Evolutionary conservation across 2,329 filamentous ascomycete genomes (phyloP).

Genomic region (Fusarium haematococcum): DNA sequence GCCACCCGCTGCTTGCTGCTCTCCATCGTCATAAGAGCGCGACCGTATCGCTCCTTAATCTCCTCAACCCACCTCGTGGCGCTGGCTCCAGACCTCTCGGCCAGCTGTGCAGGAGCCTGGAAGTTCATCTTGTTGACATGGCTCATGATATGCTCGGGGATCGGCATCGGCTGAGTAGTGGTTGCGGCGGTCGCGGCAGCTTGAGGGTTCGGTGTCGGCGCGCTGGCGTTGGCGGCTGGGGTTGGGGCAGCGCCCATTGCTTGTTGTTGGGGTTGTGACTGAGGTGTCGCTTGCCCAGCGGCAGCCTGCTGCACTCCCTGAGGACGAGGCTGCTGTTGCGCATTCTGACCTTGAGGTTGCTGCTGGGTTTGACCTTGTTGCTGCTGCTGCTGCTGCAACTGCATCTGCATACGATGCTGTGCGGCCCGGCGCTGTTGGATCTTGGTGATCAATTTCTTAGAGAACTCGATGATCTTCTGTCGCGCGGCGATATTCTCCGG

Average conservation of each 20-base stretch:
- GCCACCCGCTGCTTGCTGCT: conserved; percentile 54
- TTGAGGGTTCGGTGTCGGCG: conserved; percentile 38
- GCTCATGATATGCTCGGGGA: conserved; percentile 59
- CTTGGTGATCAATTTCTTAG: conserved; percentile 66
- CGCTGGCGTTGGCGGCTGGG: conserved; percentile 20
- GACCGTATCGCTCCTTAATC: conserved; percentile 59
- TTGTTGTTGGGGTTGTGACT: conserved; percentile 35
- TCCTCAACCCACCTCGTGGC: conserved; percentile 62
- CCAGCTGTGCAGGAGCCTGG: conserved; percentile 55
- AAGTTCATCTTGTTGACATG: conserved; percentile 63
- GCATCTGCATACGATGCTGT: conserved; percentile 49
- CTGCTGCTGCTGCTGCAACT: conserved; percentile 44
- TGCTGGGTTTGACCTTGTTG: conserved; percentile 43
- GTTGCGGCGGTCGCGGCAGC: conserved; percentile 31
- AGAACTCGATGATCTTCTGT: conserved; percentile 71
- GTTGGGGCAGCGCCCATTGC: conserved; percentile 12
- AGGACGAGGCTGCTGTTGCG: conserved; percentile 43
- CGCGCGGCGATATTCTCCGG: conserved; percentile 62
- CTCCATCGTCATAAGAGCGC: conserved; percentile 64
- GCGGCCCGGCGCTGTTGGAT: conserved; percentile 56
- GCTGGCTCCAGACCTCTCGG: conserved; percentile 57
- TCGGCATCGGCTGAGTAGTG: conserved; percentile 43
- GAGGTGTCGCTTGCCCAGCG: conserved; percentile 35
- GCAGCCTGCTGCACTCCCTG: conserved; percentile 35
- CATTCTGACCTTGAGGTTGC: conserved; percentile 37